Conservation (phyloP, 352 stramenopile species). For the Elongisporangium prolatum region DNA sequence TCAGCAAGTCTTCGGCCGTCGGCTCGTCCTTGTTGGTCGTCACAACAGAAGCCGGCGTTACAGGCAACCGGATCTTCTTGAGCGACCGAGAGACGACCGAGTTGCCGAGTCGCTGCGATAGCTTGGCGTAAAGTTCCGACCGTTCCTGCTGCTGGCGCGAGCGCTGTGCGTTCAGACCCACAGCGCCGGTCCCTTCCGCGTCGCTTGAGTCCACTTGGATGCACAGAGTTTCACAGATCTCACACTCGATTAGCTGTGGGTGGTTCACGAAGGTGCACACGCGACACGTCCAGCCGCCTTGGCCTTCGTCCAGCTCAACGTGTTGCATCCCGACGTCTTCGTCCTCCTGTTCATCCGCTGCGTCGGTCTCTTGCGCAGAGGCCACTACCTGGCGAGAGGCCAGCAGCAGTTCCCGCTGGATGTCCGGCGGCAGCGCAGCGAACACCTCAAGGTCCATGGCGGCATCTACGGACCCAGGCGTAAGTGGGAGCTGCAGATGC, state of each 20-base stretch:
- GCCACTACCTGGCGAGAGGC: not conserved
- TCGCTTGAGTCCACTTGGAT: constrained; percentile 16
- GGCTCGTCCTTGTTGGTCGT: constrained; percentile 59
- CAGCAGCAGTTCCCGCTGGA: constrained; percentile 48
- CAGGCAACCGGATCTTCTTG: constrained; percentile 35
- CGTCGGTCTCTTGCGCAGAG: constrained; percentile 1
- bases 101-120: constrained; percentile 8
- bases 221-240: constrained; percentile 63
- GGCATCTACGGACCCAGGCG: not conserved
- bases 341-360: constrained; percentile 1
- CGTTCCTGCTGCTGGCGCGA: constrained; percentile 6
- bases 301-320: not conserved
- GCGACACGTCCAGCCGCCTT: constrained; percentile 45
- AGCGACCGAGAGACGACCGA: constrained; percentile 36
- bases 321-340: not conserved
- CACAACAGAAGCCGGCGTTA: constrained; percentile 33
- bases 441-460: constrained; percentile 46
- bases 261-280: constrained; percentile 85
- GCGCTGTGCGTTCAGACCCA: constrained; percentile 1
- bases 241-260: constrained; percentile 49
- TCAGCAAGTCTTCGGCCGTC: constrained; percentile 54
- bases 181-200: constrained; percentile 4
- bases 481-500: constrained; percentile 6
- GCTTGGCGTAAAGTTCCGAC: constrained; percentile 23
- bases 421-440: constrained; percentile 42